Base-by-base conservation (phyloP, 208 protist species). In the Baffinella frigidus region DNA sequence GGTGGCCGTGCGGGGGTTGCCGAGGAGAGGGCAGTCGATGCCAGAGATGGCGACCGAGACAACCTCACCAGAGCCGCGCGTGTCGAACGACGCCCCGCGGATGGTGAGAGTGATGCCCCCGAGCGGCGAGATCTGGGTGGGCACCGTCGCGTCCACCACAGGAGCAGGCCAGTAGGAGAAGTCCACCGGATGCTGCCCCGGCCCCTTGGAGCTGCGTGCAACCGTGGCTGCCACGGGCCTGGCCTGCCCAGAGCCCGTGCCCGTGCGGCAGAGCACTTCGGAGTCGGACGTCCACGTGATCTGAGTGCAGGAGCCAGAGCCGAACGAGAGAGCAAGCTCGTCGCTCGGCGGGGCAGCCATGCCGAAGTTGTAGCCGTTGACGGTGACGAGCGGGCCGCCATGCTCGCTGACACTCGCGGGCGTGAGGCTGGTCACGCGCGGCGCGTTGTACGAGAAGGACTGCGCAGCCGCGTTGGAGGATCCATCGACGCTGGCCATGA, bases 311-410 rank as follows among this genome's bases (percentile, higher is more conserved):
- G 35, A 30, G 14, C 39, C 61, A 20, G 33, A 44, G 27, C 77
- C 77, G n/a, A n/a, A n/a, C n/a, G n/a, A n/a, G 33, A 87, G 17
- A 2, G 50, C 44, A 17, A 87, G 20, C 14, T 62, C 56, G 56
- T 33, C 30, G 24, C 30, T 2, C 56, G 56, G 30, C 56, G 56
- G 56, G 3, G 20, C 7, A 14, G 20, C 56, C 24, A n/a, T 33
- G 56, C 83, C 83, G 83, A 90, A 90, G 83, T 90, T 90, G 62
- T 9, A 30, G 2, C 83, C 83, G 51, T 35, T n/a, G 51, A 90
- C 9, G 44, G 83, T 90, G 11, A 90, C 51, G 64, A 38, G 4
- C 20, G 43, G 30, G 36, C 51, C 51, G 2, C 83, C 83, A n/a
- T 73, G 41, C 1, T 44, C 44, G 0, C 51, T 44, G 10, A 67